Evolutionary conservation across 2,329 filamentous ascomycete species (phyloP).

Genomic region (Colletotrichum navitas): DNA sequence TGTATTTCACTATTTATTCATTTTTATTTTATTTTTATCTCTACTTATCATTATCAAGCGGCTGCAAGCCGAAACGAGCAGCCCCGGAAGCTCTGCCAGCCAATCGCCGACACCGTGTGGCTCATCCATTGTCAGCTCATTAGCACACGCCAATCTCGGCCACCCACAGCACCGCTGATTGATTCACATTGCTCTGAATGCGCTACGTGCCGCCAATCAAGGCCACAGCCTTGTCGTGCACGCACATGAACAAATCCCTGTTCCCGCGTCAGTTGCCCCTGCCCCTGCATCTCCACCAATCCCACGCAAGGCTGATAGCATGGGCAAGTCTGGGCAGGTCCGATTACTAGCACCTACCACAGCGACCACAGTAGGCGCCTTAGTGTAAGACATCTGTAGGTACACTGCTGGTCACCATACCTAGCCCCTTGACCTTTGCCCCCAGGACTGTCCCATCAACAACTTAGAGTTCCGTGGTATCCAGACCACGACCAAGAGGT

Average conservation of each 20-base stretch:
- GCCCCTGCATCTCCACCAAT: slow-evolving; percentile 34
- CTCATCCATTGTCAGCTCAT: background rate
- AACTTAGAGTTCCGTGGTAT: background rate
- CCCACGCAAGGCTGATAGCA: slow-evolving; percentile 36
- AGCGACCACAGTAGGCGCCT: background rate
- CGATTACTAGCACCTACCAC: background rate
- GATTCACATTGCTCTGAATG: slow-evolving; percentile 1
- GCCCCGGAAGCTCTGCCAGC: background rate
- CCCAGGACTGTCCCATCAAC: background rate
- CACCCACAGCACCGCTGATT: background rate
- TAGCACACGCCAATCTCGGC: slow-evolving; percentile 9
- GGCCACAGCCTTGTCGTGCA: slow-evolving; percentile 9
- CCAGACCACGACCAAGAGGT: slow-evolving; percentile 19
- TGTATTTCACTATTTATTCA: background rate
- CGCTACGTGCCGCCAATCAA: background rate
- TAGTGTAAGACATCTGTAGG: background rate
- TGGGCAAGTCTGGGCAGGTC: slow-evolving; percentile 8
- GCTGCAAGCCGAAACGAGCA: slow-evolving; percentile 28
- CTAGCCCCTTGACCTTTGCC: too few species aligned
- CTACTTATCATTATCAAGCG: too few species aligned
- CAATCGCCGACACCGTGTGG: background rate
- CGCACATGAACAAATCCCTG: background rate
- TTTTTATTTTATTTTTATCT: background rate
- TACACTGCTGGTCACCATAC: too few species aligned
- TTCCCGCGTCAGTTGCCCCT: slow-evolving; percentile 3